Conservation (phyloP, 495 filamentous ascomycete species). For the Pyrenula massariospora region DNA sequence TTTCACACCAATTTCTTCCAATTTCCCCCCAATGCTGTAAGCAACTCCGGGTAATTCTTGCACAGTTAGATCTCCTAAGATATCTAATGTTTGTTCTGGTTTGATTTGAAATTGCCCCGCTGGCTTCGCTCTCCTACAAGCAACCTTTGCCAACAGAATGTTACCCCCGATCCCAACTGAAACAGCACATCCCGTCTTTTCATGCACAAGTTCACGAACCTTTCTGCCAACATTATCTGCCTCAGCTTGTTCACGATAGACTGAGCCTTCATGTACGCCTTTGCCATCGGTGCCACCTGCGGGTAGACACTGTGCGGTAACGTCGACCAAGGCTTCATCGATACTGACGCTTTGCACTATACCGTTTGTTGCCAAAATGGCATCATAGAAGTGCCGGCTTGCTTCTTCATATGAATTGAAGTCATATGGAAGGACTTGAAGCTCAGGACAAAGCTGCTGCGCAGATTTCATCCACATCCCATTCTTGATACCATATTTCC, state of each 20-base stretch:
- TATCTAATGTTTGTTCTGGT: conserved; percentile 63
- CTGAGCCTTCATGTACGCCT: conserved; percentile 57
- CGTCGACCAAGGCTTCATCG: conserved; percentile 82
- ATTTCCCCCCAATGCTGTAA: conserved; percentile 66
- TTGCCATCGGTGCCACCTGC: conserved; percentile 56
- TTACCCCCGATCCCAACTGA: conserved; percentile 93
- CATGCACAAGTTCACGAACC: conserved; percentile 57
- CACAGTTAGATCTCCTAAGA: conserved; percentile 64
- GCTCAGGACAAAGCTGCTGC: conserved; percentile 66
- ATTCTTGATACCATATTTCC: conserved; percentile 78
- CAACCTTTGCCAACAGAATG: conserved; percentile 81
- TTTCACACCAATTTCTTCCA: conserved; percentile 78
- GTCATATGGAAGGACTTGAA: conserved; percentile 84
- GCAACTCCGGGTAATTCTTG: conserved; percentile 81
- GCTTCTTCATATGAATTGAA: conserved; percentile 91
- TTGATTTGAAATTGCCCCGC: conserved; percentile 84
- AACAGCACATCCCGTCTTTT: conserved; percentile 70
- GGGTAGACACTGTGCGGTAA: conserved; percentile 53
- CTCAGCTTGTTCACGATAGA: conserved; percentile 71
- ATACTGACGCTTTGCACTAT: conserved; percentile 92
- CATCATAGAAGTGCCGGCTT: conserved; percentile 75
- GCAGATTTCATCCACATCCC: conserved; percentile 99
- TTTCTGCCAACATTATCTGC: conserved; percentile 59
- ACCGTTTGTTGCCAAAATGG: conserved; percentile 67
- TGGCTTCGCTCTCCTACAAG: conserved; percentile 84